Base-by-base conservation (phyloP, 2,329 filamentous ascomycete species). In the Sporothrix sp. region DNA sequence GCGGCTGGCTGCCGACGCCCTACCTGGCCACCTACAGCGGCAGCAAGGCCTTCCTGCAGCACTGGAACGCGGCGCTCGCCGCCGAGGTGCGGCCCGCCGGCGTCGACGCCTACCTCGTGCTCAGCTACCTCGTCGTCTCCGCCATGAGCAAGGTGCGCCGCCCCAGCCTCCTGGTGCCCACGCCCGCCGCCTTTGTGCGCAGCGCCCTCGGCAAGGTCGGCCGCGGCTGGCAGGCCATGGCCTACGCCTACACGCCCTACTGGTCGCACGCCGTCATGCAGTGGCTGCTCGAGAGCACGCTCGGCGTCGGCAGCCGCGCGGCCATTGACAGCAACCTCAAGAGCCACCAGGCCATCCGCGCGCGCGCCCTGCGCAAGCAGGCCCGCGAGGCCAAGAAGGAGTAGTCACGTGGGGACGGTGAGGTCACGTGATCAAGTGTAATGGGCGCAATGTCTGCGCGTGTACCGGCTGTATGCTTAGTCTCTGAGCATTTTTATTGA, bases 131-230 rank as follows among this genome's bases (percentile, higher is more conserved):
- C 43, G 87, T 98, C 61, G 95, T 89, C 4, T 91, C 87, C 1
- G 88, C 91, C 62, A 98, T 98, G 93, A 91, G 85, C 69, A 98
- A 98, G 76, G 81, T 98, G 60, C 84, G 87, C 61, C 84, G 83
- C 51, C 73, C 88, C 0, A 91, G 79, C 56, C 68, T 82, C 40
- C 71, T 89, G 52, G 85, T 97, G 40, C 93, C 93, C 9, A 88
- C 76, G 53, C 85, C 91, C 13, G 84, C 83, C 65, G 72, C 76
- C 49, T 97, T 97, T 65, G 93, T 98, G 51, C 79, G 78, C 60
- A 73, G 86, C 7, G 80, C 85, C 0, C 71, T 98, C 52, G 71
- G 76, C 56, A 95, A 93, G 74, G 77, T 98, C 60, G 91, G 91
- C 43, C 86, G 87, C 54, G 81, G 85, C 45, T 87, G 85, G 59